Base-by-base conservation (phyloP, 352 stramenopile species). In the Pythium monospermum region DNA sequence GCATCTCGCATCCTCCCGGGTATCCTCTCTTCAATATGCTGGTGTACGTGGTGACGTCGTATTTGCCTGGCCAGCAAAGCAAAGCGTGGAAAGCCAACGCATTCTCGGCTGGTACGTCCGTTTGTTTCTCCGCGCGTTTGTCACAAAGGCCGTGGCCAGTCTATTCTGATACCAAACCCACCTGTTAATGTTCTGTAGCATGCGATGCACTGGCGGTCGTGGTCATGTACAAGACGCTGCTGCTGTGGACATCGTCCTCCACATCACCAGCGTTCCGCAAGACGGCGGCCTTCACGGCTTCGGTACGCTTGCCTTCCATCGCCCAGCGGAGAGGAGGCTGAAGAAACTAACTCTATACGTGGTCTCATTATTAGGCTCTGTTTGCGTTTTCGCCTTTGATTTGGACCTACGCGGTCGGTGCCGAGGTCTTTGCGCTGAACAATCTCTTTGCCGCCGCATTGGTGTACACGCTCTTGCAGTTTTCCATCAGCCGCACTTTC, bases 371-470 rank as follows among this genome's bases (percentile, higher is more conserved):
- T n/a, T 71, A 80, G 70, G 71, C 75, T 16, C 49, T 96, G 3
- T 97, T 92, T 57, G 78, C 87, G n/a, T 97, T 97, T 50, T 97
- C 85, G 10, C 91, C 93, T 21, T 66, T 98, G 18, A 82, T 95
- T 10, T 98, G 95, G 95, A 92, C 92, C 46, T 98, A 98, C 64
- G 87, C 89, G 1, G 80, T 94, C 28, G 85, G 89, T 7, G 85
- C 94, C 30, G 95, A 98, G 74, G 95, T 98, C 12, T 98, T 98
- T 65, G 85, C 94, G 5, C 72, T 98, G n/a, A 98, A 98, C 63
- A 98, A 98, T 43, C 59, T 96, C 1, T 96, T 98, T 27, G 66
- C 85, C 8, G 72, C 89, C 4, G 22, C 83, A 30, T 69, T 98
- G 18, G 7, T 94, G 12, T 86, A 78, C 51, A 49, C 85, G 18